These are phyloP conservation scores for Urostyla sp. DNA, from an alignment of 73 alveolate species.

Conservation along the genomic window DNA sequence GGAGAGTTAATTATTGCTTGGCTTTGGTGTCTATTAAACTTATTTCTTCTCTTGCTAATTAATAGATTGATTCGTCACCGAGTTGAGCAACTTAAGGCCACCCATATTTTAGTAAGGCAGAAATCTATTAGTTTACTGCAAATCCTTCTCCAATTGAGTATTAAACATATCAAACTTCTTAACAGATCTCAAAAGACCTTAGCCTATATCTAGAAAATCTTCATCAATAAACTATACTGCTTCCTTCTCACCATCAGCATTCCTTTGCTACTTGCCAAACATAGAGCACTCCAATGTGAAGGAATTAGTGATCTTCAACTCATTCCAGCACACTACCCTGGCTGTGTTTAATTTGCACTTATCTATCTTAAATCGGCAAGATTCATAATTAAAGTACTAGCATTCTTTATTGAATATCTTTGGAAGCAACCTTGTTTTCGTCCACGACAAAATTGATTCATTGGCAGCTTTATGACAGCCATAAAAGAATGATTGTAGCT, in stretches of 20 bases:
- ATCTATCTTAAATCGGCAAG: slow-evolving; percentile 51
- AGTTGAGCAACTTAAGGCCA: slow-evolving; percentile 52
- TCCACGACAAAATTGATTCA: slow-evolving; percentile 48
- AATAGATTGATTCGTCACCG: slow-evolving; percentile 31
- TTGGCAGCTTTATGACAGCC: slow-evolving; percentile 70
- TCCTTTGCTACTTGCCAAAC: slow-evolving; percentile 27
- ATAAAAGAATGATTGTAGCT: slow-evolving; percentile 76
- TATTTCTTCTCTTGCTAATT: slow-evolving; percentile 22
- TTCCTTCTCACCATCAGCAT: neutral
- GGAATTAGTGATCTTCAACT: slow-evolving; percentile 59
- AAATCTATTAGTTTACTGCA: slow-evolving; percentile 39
- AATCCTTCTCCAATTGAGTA: slow-evolving; percentile 50
- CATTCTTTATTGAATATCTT: slow-evolving; percentile 37
- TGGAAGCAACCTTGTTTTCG: slow-evolving; percentile 61
- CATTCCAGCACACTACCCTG: slow-evolving; percentile 68
- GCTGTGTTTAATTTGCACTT: slow-evolving; percentile 56
- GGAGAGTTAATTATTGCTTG: neutral
- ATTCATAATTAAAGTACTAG: slow-evolving; percentile 35
- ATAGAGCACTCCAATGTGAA: slow-evolving; percentile 55
- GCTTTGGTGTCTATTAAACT: no score
- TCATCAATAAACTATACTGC: neutral
- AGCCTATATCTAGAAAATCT: slow-evolving; percentile 25
- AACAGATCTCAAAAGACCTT: slow-evolving; percentile 17
- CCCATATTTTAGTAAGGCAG: no score
- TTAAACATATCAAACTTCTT: slow-evolving; percentile 3